phyloP scores from a whole-genome alignment of 164 flowering plant species.

The Stephania cephalantha region DNA sequence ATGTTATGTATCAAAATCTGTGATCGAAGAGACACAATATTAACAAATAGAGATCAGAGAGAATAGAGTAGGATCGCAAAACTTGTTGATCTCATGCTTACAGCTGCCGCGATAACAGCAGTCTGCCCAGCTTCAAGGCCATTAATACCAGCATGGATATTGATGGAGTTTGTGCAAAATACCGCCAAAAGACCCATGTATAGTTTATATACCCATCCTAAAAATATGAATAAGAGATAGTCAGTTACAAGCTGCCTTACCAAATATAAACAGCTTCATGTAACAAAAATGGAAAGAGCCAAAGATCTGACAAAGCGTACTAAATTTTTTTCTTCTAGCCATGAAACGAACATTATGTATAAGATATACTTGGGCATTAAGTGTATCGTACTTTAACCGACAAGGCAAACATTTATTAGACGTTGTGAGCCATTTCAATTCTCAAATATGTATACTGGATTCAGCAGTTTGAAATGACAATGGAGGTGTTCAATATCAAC shows the following conservation, averaged over 20 bases:
- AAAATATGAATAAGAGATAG: slow-evolving; percentile 1
- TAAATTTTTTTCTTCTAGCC: not conserved
- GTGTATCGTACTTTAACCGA: not conserved
- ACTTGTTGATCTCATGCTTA: slow-evolving; percentile 36
- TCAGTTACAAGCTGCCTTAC: not conserved
- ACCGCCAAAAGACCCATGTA: slow-evolving; percentile 91
- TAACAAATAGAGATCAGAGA: slow-evolving; percentile 7
- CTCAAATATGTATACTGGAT: not conserved
- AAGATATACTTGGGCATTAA: not conserved
- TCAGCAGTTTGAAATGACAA: not conserved
- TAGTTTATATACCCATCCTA: slow-evolving; percentile 87
- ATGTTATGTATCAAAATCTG: slow-evolving; percentile 90
- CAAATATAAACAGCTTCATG: not conserved
- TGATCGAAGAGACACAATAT: slow-evolving; percentile 7
- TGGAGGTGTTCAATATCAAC: not conserved
- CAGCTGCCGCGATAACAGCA: slow-evolving; percentile 85
- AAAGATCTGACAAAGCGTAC: not conserved
- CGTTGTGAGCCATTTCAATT: not conserved
- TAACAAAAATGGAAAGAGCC: not conserved
- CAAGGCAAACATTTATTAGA: not conserved
- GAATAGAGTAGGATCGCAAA: slow-evolving; percentile 8
- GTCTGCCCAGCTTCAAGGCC: slow-evolving; percentile 99
- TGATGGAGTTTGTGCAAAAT: slow-evolving; percentile 96
- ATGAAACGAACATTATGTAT: not conserved
- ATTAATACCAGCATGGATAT: slow-evolving; percentile 96